Percentiles rank a stretch among this genome's conserved stretches.
Conservation (phyloP, 805 yeast genomes). For the Yarrowia sp. region DNA sequence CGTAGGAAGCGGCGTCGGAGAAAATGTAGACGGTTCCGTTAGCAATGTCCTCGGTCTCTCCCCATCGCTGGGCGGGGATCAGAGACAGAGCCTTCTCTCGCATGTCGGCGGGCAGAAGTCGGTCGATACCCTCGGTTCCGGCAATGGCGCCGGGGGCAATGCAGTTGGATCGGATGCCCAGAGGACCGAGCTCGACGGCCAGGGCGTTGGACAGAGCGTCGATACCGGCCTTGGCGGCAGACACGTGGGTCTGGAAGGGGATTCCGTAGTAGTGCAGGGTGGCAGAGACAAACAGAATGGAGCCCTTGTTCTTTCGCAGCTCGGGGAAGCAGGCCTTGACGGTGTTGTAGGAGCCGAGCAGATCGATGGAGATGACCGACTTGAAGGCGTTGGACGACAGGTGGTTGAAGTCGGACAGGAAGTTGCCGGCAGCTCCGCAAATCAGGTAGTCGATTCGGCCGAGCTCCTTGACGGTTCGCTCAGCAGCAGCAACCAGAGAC, state of each 20-base stretch:
- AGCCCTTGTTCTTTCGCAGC: constrained; percentile 70
- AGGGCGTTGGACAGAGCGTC: constrained; percentile 84
- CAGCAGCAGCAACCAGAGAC: constrained; percentile 68
- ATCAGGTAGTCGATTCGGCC: constrained; percentile 87
- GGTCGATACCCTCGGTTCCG: constrained; percentile 83
- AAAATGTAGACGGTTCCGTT: constrained; percentile 84
- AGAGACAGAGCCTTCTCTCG: constrained; percentile 54
- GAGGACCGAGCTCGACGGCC: constrained; percentile 91
- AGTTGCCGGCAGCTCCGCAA: constrained; percentile 97
- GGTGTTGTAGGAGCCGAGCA: constrained; percentile 88
- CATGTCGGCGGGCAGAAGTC: constrained; percentile 59
- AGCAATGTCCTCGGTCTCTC: constrained; percentile 80
- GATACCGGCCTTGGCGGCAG: constrained; percentile 95
- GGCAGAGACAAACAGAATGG: constrained; percentile 80
- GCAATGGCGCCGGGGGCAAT: constrained; percentile 92
- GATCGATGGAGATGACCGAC: constrained; percentile 84
- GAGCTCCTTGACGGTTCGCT: constrained; percentile 65
- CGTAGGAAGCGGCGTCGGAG: constrained; percentile 79
- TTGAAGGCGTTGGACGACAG: constrained; percentile 87
- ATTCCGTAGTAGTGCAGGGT: constrained; percentile 89
- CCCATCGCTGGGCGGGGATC: constrained; percentile 62
- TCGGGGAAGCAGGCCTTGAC: constrained; percentile 79
- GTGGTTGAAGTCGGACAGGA: constrained; percentile 77
- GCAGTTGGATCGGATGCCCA: constrained; percentile 82
- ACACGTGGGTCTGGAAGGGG: constrained; percentile 88